Evolutionary conservation across 768 basidiomycete genomes (phyloP), one percentile per base, ranked within the genome.

Genomic region (Tricholoma terreum): DNA sequence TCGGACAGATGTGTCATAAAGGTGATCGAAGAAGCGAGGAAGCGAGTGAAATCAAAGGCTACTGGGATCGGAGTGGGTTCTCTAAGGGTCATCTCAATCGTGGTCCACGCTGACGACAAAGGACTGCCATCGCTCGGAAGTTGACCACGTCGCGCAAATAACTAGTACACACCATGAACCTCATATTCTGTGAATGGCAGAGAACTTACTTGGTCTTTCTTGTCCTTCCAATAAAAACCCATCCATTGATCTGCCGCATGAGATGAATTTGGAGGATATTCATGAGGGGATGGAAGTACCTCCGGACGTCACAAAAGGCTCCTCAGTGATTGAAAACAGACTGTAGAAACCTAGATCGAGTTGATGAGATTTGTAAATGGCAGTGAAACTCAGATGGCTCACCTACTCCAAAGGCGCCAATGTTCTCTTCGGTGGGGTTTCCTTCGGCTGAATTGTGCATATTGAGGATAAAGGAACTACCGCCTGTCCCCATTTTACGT

Each of bases 201-300:
- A 35, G 17, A 6, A 55, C 69, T 34, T 61, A 87, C 87, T 76
- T 94, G 92, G 66, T 94, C 92, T 65, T 90, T 92, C 64, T 89
- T 89, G 65, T 90, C 91, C 68, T 93, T 94, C 93, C 93, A 98
- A 69, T 95, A 91, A 69, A 97, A 98, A 0, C 86, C 89, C 94
- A 96, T 96, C 85, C 92, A 94, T 66, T 90, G 83, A 31, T 85
- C 93, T 82, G 67, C 59, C 50, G 70, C 38, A 58, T 30, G 10
- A 54, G 69, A 57, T 73, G 71, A 24, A 56, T 19, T 33, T 12
- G 17, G 34, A 24, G 27, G n/a, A 49, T n/a, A 73, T 56, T 8
- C 34, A 53, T 58, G 63, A 52, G 63, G 69, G 55, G 69, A 63
- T 31, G 40, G 43, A 17, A 33, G 10, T 67, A 87, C 88, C 83